Base-by-base conservation (phyloP, 768 basidiomycete species). In the Peribolospora kevripleyi region DNA sequence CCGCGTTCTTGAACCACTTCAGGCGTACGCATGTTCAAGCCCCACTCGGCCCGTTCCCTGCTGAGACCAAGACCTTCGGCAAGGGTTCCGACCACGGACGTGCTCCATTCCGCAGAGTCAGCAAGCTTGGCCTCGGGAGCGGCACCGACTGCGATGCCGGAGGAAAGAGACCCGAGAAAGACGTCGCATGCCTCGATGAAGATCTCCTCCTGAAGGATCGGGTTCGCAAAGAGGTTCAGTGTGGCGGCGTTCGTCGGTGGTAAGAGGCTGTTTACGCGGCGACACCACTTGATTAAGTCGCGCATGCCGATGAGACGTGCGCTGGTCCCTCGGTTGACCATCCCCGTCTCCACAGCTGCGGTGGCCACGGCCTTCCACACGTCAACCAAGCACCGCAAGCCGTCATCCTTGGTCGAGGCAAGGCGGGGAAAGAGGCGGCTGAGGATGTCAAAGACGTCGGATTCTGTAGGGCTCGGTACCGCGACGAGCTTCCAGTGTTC, bases 121-220 rank as follows among this genome's bases (percentile, higher is more conserved):
- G 25, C 25, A 25, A 25, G 25, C 25, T 25, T 25, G 3, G 68
- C 67, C 6, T 73, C 70, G 11, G 49, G 76, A 73, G 7, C 75
- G 65, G 1, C 72, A 14, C 60, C 58, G 5, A 38, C 39, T 46
- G 58, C 46, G 45, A 58, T 45, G 54, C 61, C 59, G 39, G 52
- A 62, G 37, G 64, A 62, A 13, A 64, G 37, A 1, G 78, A 74
- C 43, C 85, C 84, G 60, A 93, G 85, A 69, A 98, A 46, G 36
- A 91, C 76, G 65, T 97, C 93, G 14, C 81, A 74, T 0, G 84
- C 84, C 63, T 88, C 84, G 46, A 85, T 71, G 62, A 80, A 88
- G 40, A 95, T 77, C 53, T 88, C 85, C 66, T 97, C 90, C 46
- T 87, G 78, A 2, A 90, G 64, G 0, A 74, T 68, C 4, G 81